phyloP scores from a whole-genome alignment of 148 eudicot genomes.

The Arctostaphylos glauca region DNA sequence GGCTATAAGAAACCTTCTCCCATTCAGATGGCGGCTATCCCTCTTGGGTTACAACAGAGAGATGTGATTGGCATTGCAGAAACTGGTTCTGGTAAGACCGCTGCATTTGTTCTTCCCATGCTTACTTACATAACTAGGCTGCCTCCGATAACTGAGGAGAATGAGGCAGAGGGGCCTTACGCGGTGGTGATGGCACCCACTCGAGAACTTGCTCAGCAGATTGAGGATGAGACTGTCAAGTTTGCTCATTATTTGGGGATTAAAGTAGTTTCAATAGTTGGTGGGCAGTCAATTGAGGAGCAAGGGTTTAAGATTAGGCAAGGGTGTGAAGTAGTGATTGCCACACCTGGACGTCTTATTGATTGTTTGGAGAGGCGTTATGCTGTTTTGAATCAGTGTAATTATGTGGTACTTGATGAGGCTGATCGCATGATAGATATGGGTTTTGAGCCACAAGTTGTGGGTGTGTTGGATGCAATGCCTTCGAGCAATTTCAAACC shows the following conservation, averaged over 20 bases:
- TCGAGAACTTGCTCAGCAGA: conserved; percentile 84
- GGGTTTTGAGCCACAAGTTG: conserved; percentile 87
- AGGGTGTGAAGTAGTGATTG: conserved; percentile 86
- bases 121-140: conserved; percentile 47
- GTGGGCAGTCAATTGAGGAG: conserved; percentile 87
- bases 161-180: conserved; percentile 83
- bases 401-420: conserved; percentile 83
- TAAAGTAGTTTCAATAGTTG: conserved; percentile 80
- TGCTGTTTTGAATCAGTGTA: conserved; percentile 72
- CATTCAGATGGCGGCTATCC: conserved; percentile 49
- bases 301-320: conserved; percentile 79
- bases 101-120: conserved; percentile 56
- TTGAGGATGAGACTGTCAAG: conserved; percentile 77
- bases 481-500: conserved; percentile 84
- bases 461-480: conserved; percentile 80
- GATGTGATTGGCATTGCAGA: conserved; percentile 47
- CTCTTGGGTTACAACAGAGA: conserved; percentile 44
- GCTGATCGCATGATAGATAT: conserved; percentile 88
- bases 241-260: conserved; percentile 73
- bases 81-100: conserved; percentile 55
- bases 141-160: conserved; percentile 42
- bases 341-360: conserved; percentile 78
- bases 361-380: conserved; percentile 72
- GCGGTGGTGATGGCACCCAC: conserved; percentile 94
- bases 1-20: conserved; percentile 43